Percentiles rank a stretch among this genome's conserved stretches.
Evolutionary conservation across 1,139 yeast genomes (phyloP).

Genomic region (Geotrichum histeridarum): DNA sequence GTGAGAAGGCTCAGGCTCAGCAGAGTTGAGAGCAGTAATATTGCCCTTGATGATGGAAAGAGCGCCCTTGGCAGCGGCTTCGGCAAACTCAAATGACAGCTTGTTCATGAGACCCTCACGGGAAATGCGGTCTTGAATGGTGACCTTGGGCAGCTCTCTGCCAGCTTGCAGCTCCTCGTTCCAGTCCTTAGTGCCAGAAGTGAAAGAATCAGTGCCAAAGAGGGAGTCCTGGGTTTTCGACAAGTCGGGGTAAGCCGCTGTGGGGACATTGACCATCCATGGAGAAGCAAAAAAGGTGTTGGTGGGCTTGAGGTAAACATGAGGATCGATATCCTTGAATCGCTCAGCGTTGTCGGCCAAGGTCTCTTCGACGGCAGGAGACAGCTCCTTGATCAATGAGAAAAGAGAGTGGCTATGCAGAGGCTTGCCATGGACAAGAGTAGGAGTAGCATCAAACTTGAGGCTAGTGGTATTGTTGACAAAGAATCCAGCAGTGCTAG

Average conservation of each 20-base stretch:
- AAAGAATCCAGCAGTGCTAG: conserved; percentile 71
- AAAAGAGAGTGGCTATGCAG: conserved; percentile 49
- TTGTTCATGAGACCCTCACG: conserved; percentile 73
- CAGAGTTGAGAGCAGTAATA: conserved; percentile 72
- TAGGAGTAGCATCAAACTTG: conserved; percentile 54
- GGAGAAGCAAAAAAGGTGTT: conserved; percentile 62
- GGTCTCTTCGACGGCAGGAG: conserved; percentile 48
- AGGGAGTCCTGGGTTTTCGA: conserved; percentile 45
- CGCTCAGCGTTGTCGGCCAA: conserved; percentile 43
- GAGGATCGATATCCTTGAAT: conserved; percentile 46
- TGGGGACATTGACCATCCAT: conserved; percentile 57
- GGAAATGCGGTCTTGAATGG: conserved; percentile 61
- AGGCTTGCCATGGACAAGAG: conserved; percentile 40
- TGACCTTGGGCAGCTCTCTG: conserved; percentile 56
- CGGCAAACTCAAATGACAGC: conserved; percentile 71
- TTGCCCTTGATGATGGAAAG: conserved; percentile 69
- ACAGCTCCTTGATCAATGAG: conserved; percentile 49
- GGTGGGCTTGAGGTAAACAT: conserved; percentile 59
- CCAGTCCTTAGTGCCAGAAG: conserved; percentile 58
- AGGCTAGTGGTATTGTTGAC: conserved; percentile 63
- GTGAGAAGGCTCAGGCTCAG: conserved; percentile 52
- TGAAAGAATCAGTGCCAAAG: conserved; percentile 48
- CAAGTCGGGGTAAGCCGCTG: conserved; percentile 26
- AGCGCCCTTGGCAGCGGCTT: conserved; percentile 75
- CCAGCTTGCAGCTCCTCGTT: conserved; percentile 85